These are phyloP conservation scores for Termitomyces heimii DNA, from an alignment of 768 basidiomycete species.

Conservation along the genomic window DNA sequence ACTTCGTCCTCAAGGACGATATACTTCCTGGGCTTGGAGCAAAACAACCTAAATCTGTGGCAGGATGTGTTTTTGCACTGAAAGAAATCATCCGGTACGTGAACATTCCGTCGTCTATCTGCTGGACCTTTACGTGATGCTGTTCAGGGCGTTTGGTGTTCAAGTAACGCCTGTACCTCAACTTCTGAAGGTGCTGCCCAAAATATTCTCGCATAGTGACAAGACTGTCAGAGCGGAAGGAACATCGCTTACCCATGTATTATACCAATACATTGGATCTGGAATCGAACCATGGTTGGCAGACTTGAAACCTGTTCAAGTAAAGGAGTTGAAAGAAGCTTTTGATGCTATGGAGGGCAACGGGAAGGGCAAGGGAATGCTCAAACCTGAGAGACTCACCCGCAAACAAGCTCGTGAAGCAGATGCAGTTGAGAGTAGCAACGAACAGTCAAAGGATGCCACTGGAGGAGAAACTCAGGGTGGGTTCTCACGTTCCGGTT, in stretches of 20 bases:
- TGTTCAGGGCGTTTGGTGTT: conserved; percentile 68
- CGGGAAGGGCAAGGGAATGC: conserved; percentile 77
- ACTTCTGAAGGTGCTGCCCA: conserved; percentile 82
- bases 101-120: not conserved
- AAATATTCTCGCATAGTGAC: conserved; percentile 92
- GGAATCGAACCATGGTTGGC: conserved; percentile 79
- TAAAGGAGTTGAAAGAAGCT: conserved; percentile 89
- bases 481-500: conserved; percentile 18
- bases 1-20: conserved; percentile 47
- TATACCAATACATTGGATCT: conserved; percentile 85
- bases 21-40: conserved; percentile 80
- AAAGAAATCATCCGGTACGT: conserved; percentile 83
- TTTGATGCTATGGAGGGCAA: conserved; percentile 82
- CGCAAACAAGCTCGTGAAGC: conserved; percentile 69
- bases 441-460: conserved; percentile 24
- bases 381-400: conserved; percentile 78
- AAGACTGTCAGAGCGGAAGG: conserved; percentile 96
- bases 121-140: not conserved
- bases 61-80: conserved; percentile 68
- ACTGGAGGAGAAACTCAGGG: conserved; percentile 39
- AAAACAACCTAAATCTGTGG: conserved; percentile 93
- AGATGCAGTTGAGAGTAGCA: conserved; percentile 35
- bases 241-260: conserved; percentile 57
- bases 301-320: conserved; percentile 94
- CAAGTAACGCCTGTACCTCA: conserved; percentile 69